Percentiles rank a stretch among this genome's conserved stretches.
phyloP scores from a whole-genome alignment of 805 yeast species.

The Wickerhamomyces tratensis region DNA sequence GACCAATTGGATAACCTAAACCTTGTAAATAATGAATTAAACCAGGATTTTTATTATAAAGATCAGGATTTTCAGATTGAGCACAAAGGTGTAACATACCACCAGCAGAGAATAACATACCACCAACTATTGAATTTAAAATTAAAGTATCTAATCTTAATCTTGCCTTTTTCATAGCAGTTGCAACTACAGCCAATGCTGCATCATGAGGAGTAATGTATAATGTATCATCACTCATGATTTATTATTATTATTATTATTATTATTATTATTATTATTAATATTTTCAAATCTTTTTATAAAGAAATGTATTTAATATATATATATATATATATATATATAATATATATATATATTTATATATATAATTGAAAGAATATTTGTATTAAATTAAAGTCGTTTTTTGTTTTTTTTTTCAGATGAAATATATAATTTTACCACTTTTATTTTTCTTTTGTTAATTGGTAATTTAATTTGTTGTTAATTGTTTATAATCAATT shows the following conservation, averaged over 20 bases:
- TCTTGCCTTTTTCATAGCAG: conserved; percentile 76
- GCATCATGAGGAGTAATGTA: conserved; percentile 75
- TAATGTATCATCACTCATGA: conserved; percentile 35
- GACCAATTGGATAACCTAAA: conserved; percentile 55
- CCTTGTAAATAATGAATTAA: conserved; percentile 49
- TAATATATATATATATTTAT: too few species aligned
- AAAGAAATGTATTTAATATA: too few species aligned
- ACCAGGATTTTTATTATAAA: conserved; percentile 37
- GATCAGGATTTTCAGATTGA: conserved; percentile 39
- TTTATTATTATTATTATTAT: background rate
- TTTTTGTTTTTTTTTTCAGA: too few species aligned
- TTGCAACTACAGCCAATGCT: conserved; percentile 77
- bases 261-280: too few species aligned
- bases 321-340: too few species aligned
- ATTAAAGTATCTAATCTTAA: conserved; percentile 48
- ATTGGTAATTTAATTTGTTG: too few species aligned
- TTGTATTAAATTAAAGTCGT: too few species aligned
- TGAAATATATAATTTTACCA: too few species aligned
- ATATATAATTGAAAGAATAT: too few species aligned
- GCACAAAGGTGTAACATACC: conserved; percentile 58
- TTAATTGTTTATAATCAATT: too few species aligned
- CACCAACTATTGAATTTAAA: conserved; percentile 61
- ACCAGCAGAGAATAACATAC: conserved; percentile 58
- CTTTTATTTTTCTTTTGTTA: too few species aligned
- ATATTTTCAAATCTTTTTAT: too few species aligned